These are phyloP conservation scores for Ochromonas danica DNA, from an alignment of 108 stramenopile genomes.

Conservation along the genomic window DNA sequence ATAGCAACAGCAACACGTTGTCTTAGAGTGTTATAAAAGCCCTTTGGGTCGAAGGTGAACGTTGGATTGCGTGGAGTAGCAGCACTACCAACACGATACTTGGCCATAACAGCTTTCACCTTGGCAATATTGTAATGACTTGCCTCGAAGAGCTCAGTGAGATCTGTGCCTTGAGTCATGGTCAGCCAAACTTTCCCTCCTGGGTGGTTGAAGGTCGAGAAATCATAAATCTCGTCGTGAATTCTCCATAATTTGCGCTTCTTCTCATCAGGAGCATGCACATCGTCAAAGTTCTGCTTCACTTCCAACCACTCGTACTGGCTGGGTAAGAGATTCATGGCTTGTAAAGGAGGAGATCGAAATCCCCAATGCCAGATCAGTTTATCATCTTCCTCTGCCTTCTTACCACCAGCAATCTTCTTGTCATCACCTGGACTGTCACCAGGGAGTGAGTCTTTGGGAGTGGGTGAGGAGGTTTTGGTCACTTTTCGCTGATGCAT, in stretches of 20 bases:
- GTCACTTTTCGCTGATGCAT: too few relatives aligned
- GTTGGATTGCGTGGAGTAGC: neutral
- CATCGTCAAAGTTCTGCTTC: neutral
- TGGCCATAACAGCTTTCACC: neutral
- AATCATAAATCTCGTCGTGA: slow-evolving; percentile 27
- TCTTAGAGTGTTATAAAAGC: slow-evolving; percentile 31
- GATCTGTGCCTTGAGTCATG: slow-evolving; percentile 21
- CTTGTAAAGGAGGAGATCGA: too few relatives aligned
- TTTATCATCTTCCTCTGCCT: too few relatives aligned
- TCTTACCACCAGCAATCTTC: too few relatives aligned
- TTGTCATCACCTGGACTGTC: too few relatives aligned
- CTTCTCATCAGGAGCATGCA: neutral
- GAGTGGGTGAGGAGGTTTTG: too few relatives aligned
- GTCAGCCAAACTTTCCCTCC: slow-evolving; percentile 21
- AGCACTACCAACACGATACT: slow-evolving; percentile 22
- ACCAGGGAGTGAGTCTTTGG: too few relatives aligned
- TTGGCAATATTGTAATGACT: slow-evolving; percentile 27
- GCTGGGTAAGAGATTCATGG: too few relatives aligned
- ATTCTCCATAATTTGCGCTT: slow-evolving; percentile 7
- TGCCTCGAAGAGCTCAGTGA: slow-evolving; percentile 33
- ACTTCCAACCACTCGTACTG: neutral
- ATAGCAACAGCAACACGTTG: neutral
- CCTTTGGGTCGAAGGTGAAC: slow-evolving; percentile 3
- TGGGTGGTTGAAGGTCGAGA: slow-evolving; percentile 31
- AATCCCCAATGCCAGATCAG: too few relatives aligned